Evolutionary conservation across 2,329 filamentous ascomycete genomes (phyloP).

Genomic region (Cladorrhinum sp.): DNA sequence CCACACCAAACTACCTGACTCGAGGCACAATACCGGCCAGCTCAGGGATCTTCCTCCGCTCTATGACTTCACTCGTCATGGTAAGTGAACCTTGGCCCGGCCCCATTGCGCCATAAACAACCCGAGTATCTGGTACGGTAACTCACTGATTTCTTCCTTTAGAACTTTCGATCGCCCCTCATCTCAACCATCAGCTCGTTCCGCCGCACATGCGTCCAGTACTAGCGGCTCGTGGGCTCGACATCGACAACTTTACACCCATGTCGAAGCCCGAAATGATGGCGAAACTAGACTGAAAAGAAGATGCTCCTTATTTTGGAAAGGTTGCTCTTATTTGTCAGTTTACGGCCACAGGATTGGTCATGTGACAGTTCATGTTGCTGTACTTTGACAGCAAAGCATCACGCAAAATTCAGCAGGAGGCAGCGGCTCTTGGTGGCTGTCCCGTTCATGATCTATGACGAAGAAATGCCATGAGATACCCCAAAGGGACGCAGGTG

Average conservation of each 20-base stretch:
- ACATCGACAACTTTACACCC: slow-evolving; percentile 91
- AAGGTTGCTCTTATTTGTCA: slow-evolving; percentile 13
- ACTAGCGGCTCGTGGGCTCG: slow-evolving; percentile 74
- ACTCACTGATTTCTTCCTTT: slow-evolving; percentile 23
- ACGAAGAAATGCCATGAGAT: slow-evolving; percentile 22
- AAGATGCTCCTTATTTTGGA: background rate
- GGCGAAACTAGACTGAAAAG: slow-evolving; percentile 83
- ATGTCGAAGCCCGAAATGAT: slow-evolving; percentile 95
- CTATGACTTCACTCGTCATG: slow-evolving; percentile 92
- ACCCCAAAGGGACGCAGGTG: slow-evolving; percentile 21
- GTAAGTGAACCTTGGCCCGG: slow-evolving; percentile 51
- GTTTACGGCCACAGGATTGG: slow-evolving; percentile 21
- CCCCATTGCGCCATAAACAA: background rate
- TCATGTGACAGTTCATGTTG: slow-evolving; percentile 23
- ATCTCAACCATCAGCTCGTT: slow-evolving; percentile 83
- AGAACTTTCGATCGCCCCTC: slow-evolving; percentile 96
- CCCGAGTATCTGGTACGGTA: background rate
- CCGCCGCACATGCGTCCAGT: slow-evolving; percentile 75
- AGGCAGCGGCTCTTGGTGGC: slow-evolving; percentile 22
- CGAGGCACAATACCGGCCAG: slow-evolving; percentile 78
- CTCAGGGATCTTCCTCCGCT: slow-evolving; percentile 79
- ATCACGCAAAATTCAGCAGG: slow-evolving; percentile 22
- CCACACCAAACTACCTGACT: slow-evolving; percentile 88
- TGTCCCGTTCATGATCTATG: slow-evolving; percentile 24
- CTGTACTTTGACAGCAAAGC: slow-evolving; percentile 27